Evolutionary conservation across 208 protist species (phyloP), one percentile per base, ranked within the genome.

Genomic region (Acanthamoeba lenticulata): DNA sequence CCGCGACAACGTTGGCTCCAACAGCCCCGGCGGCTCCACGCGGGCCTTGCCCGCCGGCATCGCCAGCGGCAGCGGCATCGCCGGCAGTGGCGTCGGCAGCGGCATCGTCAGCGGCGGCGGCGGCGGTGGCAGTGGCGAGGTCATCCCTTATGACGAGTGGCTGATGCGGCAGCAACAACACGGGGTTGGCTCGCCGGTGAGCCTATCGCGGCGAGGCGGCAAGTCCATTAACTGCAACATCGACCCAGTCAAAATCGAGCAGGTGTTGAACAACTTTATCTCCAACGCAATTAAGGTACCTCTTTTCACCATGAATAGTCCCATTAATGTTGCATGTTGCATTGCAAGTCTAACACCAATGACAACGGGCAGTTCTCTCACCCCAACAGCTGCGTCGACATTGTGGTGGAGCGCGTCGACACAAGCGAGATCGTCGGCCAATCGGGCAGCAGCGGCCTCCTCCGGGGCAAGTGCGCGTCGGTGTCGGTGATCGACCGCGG

Each of bases 211-310:
- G 40, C 17, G 69, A 6, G 1, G 69, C 69, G 69, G 1, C 36
- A 45, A 17, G 36, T 27, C 15, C 52, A 79, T 79, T 2, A 79
- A 79, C 40, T 45, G 32, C 36, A 0, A 32, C 40, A 79, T 79
- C 69, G 69, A 79, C 36, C 40, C 69, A 4, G 21, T 79, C 36
- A 79, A 79, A 36, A 79, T 79, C 69, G 69, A 79, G 69, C 69
- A 79, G 40, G 69, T 47, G 5, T 36, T 79, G 34, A 79, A 79
- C 69, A 79, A 79, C 69, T n/a, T 79, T 4, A 15, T 79, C 1
- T 45, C 36, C 69, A 79, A 79, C 36, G 69, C 69, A n/a, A 45
- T 79, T 36, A 79, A 79, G 65, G 65, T 74, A 11, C 60, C 19
- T 21, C 60, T 69, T 27, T 9, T 36, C 60, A 60, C 11, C 52